Base-by-base conservation (phyloP, 352 stramenopile genomes). In the Phytophthora tubulina region DNA sequence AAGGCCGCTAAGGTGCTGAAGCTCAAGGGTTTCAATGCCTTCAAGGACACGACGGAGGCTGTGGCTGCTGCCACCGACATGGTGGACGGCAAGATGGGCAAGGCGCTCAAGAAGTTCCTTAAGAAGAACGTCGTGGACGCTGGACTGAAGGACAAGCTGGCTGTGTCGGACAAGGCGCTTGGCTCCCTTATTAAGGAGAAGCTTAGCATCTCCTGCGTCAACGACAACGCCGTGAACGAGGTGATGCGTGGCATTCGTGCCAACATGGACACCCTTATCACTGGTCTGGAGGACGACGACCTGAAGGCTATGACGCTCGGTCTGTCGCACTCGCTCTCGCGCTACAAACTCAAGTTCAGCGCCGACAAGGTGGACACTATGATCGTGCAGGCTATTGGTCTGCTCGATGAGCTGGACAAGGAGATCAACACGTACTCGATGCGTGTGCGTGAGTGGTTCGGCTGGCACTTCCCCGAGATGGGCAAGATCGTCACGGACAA, bases 341-440 rank as follows among this genome's bases (percentile, higher is more conserved):
- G 98, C 55, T 99, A 99, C 88, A 99, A 99, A 90, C 93, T 99
- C 75, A 99, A 99, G 90, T 99, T 99, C 70, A 99, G 90, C 66
- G 96, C 98, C 10, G 98, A 99, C 80, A 99, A 99, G 89, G 91
- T 99, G 10, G 98, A 99, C 89, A 99, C 97, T 36, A 99, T 99
- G 98, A 99, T 99, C 56, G 97, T 99, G 60, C 98, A 99, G 89
- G 97, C 98, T 13, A 99, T 99, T 56, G 97, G 97, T 11, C 85
- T 99, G 50, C 85, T 99, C 13, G 98, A 99, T 86, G 98, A 99
- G 80, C 89, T 99, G 14, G 98, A 99, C 91, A 99, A 99, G 91
- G 98, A 99, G 85, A 99, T 99, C 84, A 99, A 99, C 88, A 99
- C 97, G 65, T 99, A 99, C 88, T 98, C 98, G 49, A 99, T 99